Conservation (phyloP, 305 asterid species). For the Solanum aculeatissimum region DNA sequence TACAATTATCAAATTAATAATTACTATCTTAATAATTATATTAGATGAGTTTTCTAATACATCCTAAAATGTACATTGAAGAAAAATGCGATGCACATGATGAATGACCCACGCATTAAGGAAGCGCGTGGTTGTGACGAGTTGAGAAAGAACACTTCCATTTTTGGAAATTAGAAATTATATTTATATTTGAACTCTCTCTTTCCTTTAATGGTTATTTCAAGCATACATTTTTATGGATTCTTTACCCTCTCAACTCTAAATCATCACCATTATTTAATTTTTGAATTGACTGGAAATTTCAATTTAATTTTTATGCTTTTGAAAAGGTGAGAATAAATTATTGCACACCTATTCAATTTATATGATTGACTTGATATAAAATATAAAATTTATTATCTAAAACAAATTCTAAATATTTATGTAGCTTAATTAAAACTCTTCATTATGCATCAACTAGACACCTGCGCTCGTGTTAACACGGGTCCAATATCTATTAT, state of each 20-base stretch:
- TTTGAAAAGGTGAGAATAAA: not conserved
- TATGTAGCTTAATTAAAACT: too few relatives aligned
- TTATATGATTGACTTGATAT: not conserved
- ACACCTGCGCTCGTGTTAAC: too few relatives aligned
- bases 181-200: not conserved
- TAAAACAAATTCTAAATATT: too few relatives aligned
- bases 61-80: too few relatives aligned
- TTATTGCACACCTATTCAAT: not conserved
- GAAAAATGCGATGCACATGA: not conserved
- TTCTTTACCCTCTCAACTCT: not conserved
- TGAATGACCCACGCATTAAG: not conserved
- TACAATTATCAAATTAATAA: too few relatives aligned
- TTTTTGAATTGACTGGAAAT: not conserved
- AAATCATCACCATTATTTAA: not conserved
- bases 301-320: not conserved
- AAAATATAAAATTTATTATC: too few relatives aligned
- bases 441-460: too few relatives aligned
- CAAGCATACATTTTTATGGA: not conserved
- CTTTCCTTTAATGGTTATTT: not conserved
- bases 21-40: too few relatives aligned
- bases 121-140: not conserved
- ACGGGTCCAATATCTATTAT: too few relatives aligned
- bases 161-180: not conserved
- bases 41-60: too few relatives aligned
- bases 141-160: not conserved